Base-by-base conservation (phyloP, 306 rosid genomes). In the Echinosophora koreensis region DNA sequence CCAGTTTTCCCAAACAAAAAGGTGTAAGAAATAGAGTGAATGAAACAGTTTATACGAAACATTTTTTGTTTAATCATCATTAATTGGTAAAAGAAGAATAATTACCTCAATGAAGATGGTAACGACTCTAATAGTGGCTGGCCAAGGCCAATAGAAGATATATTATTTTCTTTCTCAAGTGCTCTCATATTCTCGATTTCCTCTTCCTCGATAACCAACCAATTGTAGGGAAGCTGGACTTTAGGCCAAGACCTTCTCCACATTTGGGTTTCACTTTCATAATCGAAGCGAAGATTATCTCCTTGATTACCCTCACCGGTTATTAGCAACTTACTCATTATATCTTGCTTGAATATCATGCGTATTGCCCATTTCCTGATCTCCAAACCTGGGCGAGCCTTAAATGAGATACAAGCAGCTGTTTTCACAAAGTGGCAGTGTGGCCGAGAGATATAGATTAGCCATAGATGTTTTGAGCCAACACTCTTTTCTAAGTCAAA, bases 391-490 rank as follows among this genome's bases (percentile, higher is more conserved):
- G n/a, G 11, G 5, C n/a, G 0, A 2, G 50, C 70, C 61, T 60
- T 74, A 61, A 74, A 74, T 34, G 78, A 10, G 49, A 73, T 73
- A 1, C 1, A 35, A 0, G 69, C 46, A 44, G 69, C 78, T 15
- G 35, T 30, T 44, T 74, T 16, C 39, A 73, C 70, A 74, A 74
- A 74, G 62, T 61, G 78, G 3, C 78, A 74, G 38, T 60, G 70
- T 6, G 50, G 9, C 13, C 14, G 59, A 15, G 69, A 59, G 22
- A 74, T 46, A 60, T 46, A 74, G 1, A 60, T 46, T 34, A 11
- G 11, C 78, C 69, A 74, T 22, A 47, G 4, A 60, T 74, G 32
- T 2, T 5, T 10, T 30, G 7, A 2, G 0, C 58, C 46, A 28
- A 8, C 34, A 42, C n/a, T 8, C 46, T 8, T 30, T 15, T 28